Conservation (phyloP, 2,329 filamentous ascomycete genomes). For the Thelonectria blattea region DNA sequence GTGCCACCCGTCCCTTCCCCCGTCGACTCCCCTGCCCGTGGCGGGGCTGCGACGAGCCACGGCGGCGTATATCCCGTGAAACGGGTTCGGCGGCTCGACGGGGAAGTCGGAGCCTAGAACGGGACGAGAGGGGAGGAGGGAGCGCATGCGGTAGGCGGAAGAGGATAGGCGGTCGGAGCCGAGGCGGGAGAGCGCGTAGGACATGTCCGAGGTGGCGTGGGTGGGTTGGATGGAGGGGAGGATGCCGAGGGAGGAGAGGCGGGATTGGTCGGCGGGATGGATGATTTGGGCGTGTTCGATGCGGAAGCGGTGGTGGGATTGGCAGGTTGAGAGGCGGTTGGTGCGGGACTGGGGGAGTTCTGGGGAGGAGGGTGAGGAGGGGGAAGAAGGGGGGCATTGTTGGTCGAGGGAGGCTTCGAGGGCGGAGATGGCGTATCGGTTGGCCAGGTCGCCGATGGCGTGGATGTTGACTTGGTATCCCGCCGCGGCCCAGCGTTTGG, state of each 20-base stretch:
- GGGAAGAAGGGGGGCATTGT: constrained; percentile 52
- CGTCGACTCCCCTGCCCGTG: constrained; percentile 57
- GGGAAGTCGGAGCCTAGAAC: constrained; percentile 75
- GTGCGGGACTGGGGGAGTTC: constrained; percentile 2
- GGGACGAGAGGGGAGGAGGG: constrained; percentile 59
- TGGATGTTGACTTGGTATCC: constrained; percentile 76
- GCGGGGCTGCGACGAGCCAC: constrained; percentile 65
- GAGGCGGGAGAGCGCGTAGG: constrained; percentile 66
- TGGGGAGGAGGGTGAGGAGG: constrained; percentile 29
- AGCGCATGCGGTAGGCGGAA: constrained; percentile 71
- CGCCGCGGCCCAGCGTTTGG: constrained; percentile 62
- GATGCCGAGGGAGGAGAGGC: constrained; percentile 64
- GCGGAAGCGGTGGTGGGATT: constrained; percentile 63
- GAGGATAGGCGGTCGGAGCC: constrained; percentile 58
- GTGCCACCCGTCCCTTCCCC: constrained; percentile 62
- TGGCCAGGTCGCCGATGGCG: constrained; percentile 74
- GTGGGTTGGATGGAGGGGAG: constrained; percentile 75
- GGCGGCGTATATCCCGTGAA: constrained; percentile 73
- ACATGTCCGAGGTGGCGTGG: constrained; percentile 75
- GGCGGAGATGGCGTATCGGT: constrained; percentile 68
- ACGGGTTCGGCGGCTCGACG: constrained; percentile 71
- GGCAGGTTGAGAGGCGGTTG: constrained; percentile 53
- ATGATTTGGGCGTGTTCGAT: constrained; percentile 77
- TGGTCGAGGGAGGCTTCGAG: constrained; percentile 62
- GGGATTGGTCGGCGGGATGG: constrained; percentile 66